Evolutionary conservation across 345 rosid species (phyloP).

Genomic region (Arabidopsis suecica): DNA sequence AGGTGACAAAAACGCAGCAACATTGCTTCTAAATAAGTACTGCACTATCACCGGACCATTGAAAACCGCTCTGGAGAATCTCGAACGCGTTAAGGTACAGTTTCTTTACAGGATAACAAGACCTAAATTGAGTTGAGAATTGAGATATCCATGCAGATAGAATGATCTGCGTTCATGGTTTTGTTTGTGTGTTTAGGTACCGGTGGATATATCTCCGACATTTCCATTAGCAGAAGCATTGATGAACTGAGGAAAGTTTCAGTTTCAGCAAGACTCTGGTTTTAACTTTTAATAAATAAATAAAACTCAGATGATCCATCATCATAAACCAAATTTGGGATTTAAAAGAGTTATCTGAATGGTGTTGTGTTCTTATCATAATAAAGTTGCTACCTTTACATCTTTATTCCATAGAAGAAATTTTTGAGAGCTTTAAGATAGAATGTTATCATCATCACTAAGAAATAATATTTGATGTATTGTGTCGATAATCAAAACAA

Average conservation of each 20-base stretch:
- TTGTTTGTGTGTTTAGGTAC: constrained; percentile 57
- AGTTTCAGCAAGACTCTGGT: constrained; percentile 7
- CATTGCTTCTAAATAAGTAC: constrained; percentile 63
- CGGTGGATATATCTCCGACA: constrained; percentile 77
- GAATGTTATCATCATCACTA: background rate
- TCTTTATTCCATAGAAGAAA: background rate
- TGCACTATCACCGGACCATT: constrained; percentile 67
- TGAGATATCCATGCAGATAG: background rate
- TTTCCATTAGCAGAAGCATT: constrained; percentile 59
- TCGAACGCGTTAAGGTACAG: constrained; percentile 68
- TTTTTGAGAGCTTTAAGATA: background rate
- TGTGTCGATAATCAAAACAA: background rate
- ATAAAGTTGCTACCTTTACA: background rate
- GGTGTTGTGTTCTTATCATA: background rate
- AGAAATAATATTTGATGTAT: background rate
- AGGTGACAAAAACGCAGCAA: constrained; percentile 84
- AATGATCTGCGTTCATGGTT: background rate
- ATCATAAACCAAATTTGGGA: constrained; percentile 8
- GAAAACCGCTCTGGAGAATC: constrained; percentile 63
- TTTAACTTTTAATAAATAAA: constrained; percentile 1
- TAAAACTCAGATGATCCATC: background rate
- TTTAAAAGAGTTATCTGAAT: background rate
- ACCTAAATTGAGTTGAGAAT: background rate
- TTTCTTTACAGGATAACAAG: background rate
- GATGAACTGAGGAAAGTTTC: constrained; percentile 42